These are phyloP conservation scores for Boletales sp. DNA, from an alignment of 768 basidiomycete species.

Conservation along the genomic window DNA sequence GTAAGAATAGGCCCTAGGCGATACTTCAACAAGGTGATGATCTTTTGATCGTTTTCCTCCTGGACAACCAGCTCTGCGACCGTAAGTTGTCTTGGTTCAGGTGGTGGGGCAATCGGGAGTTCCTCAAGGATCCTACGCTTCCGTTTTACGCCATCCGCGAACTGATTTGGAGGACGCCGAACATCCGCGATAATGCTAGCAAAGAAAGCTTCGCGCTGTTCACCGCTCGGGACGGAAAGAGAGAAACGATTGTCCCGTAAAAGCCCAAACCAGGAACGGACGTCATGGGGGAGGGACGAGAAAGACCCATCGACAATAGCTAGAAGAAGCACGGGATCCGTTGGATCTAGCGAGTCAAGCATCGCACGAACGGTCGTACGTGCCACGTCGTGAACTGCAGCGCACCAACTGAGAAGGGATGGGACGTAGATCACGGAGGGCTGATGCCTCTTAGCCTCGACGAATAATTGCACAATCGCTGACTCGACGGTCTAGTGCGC, in stretches of 20 bases:
- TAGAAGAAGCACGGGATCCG: conserved; percentile 90
- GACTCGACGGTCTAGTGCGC: conserved; percentile 75
- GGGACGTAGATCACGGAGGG: conserved; percentile 96
- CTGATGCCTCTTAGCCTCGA: conserved; percentile 96
- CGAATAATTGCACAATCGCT: conserved; percentile 89
- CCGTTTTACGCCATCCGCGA: conserved; percentile 84
- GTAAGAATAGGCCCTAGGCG: conserved; percentile 87
- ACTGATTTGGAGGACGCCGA: conserved; percentile 74
- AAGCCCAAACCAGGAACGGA: conserved; percentile 87
- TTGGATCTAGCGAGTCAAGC: conserved; percentile 86
- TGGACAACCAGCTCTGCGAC: conserved; percentile 80
- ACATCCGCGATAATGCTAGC: conserved; percentile 65
- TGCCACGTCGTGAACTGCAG: conserved; percentile 78
- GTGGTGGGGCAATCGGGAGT: conserved; percentile 83
- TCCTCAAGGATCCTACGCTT: conserved; percentile 81
- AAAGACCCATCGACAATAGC: conserved; percentile 83
- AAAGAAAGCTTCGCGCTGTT: conserved; percentile 75
- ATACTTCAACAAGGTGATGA: conserved; percentile 79
- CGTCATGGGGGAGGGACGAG: conserved; percentile 69
- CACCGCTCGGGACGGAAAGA: conserved; percentile 47
- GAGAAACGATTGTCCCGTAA: conserved; percentile 71
- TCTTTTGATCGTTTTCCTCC: conserved; percentile 74
- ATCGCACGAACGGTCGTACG: conserved; percentile 84
- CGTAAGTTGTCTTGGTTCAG: conserved; percentile 79
- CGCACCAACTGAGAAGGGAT: conserved; percentile 80